Evolutionary conservation across 768 basidiomycete genomes (phyloP).

Genomic region (Termitomyces sp.): DNA sequence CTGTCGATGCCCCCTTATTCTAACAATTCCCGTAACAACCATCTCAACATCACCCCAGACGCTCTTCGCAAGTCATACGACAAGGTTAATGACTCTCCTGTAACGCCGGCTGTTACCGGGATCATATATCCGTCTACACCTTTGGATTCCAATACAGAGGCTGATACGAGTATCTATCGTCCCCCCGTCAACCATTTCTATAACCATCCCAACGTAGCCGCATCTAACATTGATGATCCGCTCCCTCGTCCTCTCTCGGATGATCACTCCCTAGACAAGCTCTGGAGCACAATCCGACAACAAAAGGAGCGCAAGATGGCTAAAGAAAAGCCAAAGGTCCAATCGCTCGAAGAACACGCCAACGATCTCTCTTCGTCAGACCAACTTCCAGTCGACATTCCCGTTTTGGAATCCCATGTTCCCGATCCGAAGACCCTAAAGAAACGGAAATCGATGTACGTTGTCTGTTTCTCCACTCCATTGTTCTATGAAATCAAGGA

Average conservation of each 20-base stretch:
- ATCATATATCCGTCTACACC: constrained; percentile 43
- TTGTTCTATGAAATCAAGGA: constrained; percentile 15
- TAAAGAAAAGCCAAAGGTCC: constrained; percentile 66
- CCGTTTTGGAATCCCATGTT: constrained; percentile 35
- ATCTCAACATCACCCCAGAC: constrained; percentile 17
- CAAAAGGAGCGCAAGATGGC: constrained; percentile 68
- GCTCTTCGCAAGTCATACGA: constrained; percentile 17
- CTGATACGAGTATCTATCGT: constrained; percentile 30
- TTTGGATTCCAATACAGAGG: constrained; percentile 36
- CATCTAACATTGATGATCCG: constrained; percentile 41
- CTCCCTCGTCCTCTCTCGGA: constrained; percentile 38
- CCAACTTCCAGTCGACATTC: constrained; percentile 35
- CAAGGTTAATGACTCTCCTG: constrained; percentile 33
- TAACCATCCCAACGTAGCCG: constrained; percentile 38
- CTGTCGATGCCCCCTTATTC: constrained; percentile 23
- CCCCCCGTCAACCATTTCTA: constrained; percentile 26
- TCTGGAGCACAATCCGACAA: constrained; percentile 68
- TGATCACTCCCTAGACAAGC: constrained; percentile 46
- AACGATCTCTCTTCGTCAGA: constrained; percentile 35
- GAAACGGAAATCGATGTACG: constrained; percentile 67
- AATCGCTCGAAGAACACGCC: constrained; percentile 55
- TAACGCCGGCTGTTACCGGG: constrained; percentile 47
- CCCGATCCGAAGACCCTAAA: constrained; percentile 44
- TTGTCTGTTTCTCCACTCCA: constrained; percentile 12
- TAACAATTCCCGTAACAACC: constrained; percentile 28